Percentiles rank a stretch among this genome's conserved stretches.
phyloP scores from a whole-genome alignment of 441 rosid species.

The Manihot esculenta region DNA sequence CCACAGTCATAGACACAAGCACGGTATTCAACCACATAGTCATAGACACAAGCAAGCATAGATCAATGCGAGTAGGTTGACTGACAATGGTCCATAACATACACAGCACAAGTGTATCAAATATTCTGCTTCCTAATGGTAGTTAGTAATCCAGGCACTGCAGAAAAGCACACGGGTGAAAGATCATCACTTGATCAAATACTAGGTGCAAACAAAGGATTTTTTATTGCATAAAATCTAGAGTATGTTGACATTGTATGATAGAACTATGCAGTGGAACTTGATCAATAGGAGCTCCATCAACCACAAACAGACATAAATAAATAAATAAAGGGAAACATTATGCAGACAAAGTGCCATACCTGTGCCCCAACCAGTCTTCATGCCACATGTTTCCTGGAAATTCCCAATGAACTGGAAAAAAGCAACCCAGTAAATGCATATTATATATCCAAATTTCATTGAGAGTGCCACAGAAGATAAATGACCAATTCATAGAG shows the following conservation, averaged over 20 bases:
- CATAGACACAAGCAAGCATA: no score
- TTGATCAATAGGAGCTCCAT: background rate
- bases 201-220: background rate
- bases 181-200: background rate
- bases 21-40: no score
- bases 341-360: slow-evolving; percentile 19
- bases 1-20: no score
- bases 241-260: background rate
- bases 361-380: slow-evolving; percentile 91
- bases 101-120: background rate
- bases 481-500: no score
- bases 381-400: slow-evolving; percentile 70
- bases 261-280: background rate
- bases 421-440: slow-evolving; percentile 8
- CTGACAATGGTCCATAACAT: background rate
- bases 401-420: slow-evolving; percentile 81
- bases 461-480: background rate
- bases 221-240: background rate
- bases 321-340: background rate
- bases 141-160: background rate
- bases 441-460: background rate
- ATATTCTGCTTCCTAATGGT: background rate
- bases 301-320: background rate
- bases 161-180: background rate
- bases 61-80: background rate